These are phyloP conservation scores for Picea glauca DNA, from an alignment of 75 land plant genomes.

Conservation along the genomic window DNA sequence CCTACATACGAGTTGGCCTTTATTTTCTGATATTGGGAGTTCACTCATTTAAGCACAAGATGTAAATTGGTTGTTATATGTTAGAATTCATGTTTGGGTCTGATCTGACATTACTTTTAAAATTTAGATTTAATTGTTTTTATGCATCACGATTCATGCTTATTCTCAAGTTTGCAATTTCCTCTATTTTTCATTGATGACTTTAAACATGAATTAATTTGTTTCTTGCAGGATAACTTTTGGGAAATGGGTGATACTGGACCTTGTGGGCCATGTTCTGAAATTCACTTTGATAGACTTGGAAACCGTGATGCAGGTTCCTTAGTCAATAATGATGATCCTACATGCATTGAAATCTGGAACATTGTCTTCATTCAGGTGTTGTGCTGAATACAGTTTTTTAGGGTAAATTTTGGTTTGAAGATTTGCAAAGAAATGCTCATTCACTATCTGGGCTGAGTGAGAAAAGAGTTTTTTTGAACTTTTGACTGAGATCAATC, in stretches of 20 bases:
- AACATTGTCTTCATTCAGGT: slow-evolving; percentile 98
- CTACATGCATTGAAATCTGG: slow-evolving; percentile 98
- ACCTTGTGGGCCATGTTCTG: slow-evolving; percentile 98
- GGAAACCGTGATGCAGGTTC: slow-evolving; percentile 79
- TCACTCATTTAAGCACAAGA: not conserved
- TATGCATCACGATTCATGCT: not conserved
- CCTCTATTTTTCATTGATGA: not conserved
- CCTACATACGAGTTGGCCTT: not conserved
- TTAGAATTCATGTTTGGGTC: not conserved
- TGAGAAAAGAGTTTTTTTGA: not conserved
- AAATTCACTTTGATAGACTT: slow-evolving; percentile 91
- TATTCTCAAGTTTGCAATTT: not conserved
- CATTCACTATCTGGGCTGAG: not conserved
- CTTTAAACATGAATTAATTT: not conserved
- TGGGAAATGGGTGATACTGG: slow-evolving; percentile 99
- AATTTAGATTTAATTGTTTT: too few relatives aligned
- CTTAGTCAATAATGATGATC: slow-evolving; percentile 96
- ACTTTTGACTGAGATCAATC: not conserved
- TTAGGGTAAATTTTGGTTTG: slow-evolving; percentile 7
- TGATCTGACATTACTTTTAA: not conserved
- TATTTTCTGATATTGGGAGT: not conserved
- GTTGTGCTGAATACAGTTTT: not conserved
- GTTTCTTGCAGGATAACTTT: slow-evolving; percentile 72
- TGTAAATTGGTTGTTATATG: not conserved
- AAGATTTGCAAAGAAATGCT: not conserved